A percentile compares a stretch with the other conserved stretches of the same genome.
Evolutionary conservation across 2,329 filamentous ascomycete genomes (phyloP).

Genomic region (Aschersonia sp.): DNA sequence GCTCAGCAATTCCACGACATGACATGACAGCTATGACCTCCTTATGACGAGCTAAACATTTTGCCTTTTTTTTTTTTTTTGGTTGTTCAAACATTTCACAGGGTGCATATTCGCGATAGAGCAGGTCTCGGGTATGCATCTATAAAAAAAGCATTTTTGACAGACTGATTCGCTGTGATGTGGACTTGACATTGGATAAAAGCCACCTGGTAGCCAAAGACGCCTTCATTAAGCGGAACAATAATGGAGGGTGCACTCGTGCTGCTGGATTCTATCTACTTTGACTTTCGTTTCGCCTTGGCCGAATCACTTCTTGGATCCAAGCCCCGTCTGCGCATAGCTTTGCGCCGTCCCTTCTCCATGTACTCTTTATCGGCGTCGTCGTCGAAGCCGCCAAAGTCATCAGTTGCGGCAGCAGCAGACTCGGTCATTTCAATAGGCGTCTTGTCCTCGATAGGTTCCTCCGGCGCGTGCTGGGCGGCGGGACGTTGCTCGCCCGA

Average conservation of each 20-base stretch:
- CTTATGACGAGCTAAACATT: conserved; percentile 1
- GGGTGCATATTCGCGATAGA: too few species aligned
- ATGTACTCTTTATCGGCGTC: conserved; percentile 60
- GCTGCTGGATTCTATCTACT: background rate
- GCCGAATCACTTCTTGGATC: conserved; percentile 46
- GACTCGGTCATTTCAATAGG: conserved; percentile 31
- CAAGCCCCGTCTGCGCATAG: conserved; percentile 59
- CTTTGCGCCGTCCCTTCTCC: conserved; percentile 57
- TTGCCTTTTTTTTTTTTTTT: background rate
- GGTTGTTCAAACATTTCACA: background rate
- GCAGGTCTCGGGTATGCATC: too few species aligned
- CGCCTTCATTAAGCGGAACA: background rate
- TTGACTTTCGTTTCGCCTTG: conserved; percentile 10
- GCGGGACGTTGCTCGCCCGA: too few species aligned
- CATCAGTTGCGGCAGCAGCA: conserved; percentile 21
- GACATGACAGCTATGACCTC: conserved; percentile 5
- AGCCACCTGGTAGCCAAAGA: background rate
- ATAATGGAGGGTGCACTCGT: background rate
- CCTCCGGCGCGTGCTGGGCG: conserved; percentile 14
- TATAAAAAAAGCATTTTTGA: too few species aligned
- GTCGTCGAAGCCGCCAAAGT: conserved; percentile 63
- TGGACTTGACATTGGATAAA: too few species aligned
- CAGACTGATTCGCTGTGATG: too few species aligned
- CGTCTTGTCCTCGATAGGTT: conserved; percentile 50
- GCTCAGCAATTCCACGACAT: background rate